A percentile compares a stretch with the other conserved stretches of the same genome.
Conservation (phyloP, 805 yeast genomes). For the Vanderwaltozyma yarrowii region DNA sequence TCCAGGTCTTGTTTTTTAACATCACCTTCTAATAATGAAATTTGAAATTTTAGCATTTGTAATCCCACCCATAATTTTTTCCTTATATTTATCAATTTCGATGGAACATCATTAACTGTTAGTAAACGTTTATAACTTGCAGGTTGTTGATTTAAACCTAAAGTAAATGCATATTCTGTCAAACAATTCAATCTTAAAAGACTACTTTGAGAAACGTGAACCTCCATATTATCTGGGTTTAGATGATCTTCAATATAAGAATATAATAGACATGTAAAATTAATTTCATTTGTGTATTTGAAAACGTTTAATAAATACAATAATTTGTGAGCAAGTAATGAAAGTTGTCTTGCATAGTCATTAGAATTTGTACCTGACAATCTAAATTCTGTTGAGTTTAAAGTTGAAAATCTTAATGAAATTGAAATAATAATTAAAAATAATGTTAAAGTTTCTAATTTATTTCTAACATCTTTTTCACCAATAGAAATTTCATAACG, state of each 20-base stretch:
- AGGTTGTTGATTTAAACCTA: slow-evolving; percentile 12
- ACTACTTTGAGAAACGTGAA: slow-evolving; percentile 3
- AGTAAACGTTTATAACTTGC: slow-evolving; percentile 3
- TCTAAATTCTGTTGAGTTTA: neutral
- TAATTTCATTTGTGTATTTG: slow-evolving; percentile 10
- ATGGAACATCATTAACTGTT: neutral
- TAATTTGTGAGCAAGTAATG: slow-evolving; percentile 6
- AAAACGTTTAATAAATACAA: slow-evolving; percentile 9
- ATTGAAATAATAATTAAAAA: slow-evolving; percentile 5
- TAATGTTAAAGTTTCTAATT: slow-evolving; percentile 6
- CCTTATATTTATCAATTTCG: slow-evolving; percentile 2
- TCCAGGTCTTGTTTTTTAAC: slow-evolving; percentile 1
- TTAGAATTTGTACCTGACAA: neutral
- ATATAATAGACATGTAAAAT: slow-evolving; percentile 8
- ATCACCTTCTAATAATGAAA: slow-evolving; percentile 3
- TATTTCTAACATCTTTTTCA: slow-evolving; percentile 2
- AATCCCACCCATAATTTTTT: slow-evolving; percentile 14
- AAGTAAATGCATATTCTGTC: slow-evolving; percentile 3
- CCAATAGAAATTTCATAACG: slow-evolving; percentile 3
- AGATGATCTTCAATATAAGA: slow-evolving; percentile 7
- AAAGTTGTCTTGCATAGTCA: slow-evolving; percentile 5
- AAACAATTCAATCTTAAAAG: slow-evolving; percentile 7
- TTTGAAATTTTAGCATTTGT: slow-evolving; percentile 9
- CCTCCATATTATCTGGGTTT: slow-evolving; percentile 7
- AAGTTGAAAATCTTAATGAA: slow-evolving; percentile 2